Base-by-base conservation (phyloP, 2,329 filamentous ascomycete genomes). In the Zymoseptoria passerinii region DNA sequence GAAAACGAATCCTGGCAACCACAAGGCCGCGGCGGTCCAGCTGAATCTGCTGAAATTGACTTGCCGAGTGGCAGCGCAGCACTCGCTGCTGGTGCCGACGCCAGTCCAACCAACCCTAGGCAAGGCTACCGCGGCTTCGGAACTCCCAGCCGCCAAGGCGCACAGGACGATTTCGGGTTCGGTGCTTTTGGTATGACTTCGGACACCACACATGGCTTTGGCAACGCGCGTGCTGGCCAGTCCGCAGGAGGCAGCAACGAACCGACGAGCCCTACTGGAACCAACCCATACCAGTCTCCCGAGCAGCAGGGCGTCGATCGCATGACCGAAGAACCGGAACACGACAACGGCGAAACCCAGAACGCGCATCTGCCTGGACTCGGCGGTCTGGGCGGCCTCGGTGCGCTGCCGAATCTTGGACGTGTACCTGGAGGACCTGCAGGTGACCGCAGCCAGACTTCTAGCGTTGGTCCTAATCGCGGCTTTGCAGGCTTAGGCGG, bases 221-320 rank as follows among this genome's bases (percentile, higher is more conserved):
- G 67, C 27, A 67, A 66, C 57, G 65, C 64, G 28, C 78, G 84
- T 53, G 64, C 65, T 9, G 75, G 78, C 48, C 74, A 75, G 54
- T 72, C 73, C 55, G 63, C 62, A 27, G 77, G 75, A 54, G 72
- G 70, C 27, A 69, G 86, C 63, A 89, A 90, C 59, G 87, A 89
- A 0, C 83, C 90, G 69, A 28, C 8, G 23, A 97, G 92, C 71
- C 94, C 94, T 9, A 94, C 92, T 0, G 90, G 95, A 68, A 97
- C 94, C 2, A 99, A 99, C 70, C 94, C 94, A 1, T 99, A 94
- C 71, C 89, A 92, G 63, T 97, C 92, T 72, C 94, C 94, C 2
- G 84, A 88, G 7, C 88, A 87, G 44, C 88, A 91, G 27, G 85
- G 85, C 50, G 78, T 78, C 4, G 85, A 89, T 52, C 65, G 65